phyloP scores from a whole-genome alignment of 2,329 filamentous ascomycete species.

The Madurella fahalii region DNA sequence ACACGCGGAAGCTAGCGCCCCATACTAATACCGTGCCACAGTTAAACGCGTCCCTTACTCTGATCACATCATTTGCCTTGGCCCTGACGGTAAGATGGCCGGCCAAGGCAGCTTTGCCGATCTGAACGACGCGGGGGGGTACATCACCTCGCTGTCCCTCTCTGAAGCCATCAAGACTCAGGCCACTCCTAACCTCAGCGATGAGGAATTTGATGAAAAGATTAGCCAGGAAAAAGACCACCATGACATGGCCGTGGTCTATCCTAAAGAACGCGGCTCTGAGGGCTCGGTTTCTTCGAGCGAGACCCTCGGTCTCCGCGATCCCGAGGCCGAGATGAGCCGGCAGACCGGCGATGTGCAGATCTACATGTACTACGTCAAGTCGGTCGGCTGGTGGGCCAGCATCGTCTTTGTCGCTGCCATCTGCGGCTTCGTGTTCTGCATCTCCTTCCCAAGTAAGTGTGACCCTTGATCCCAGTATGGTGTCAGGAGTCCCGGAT shows the following conservation, averaged over 20 bases:
- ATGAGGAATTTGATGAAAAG: slow-evolving; percentile 9
- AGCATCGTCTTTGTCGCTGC: slow-evolving; percentile 21
- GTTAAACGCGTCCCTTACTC: slow-evolving; percentile 34
- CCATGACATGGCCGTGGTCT: not conserved
- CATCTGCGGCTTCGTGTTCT: slow-evolving; percentile 25
- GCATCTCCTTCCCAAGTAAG: slow-evolving; percentile 26
- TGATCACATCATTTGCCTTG: slow-evolving; percentile 39
- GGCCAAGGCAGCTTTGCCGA: slow-evolving; percentile 34
- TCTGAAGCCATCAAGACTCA: slow-evolving; percentile 18
- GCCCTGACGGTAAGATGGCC: slow-evolving; percentile 26
- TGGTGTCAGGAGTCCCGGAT: not conserved
- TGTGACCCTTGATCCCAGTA: not conserved
- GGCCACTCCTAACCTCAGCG: not conserved
- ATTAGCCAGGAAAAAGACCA: slow-evolving; percentile 1
- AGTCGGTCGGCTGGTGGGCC: slow-evolving; percentile 23
- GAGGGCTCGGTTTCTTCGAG: slow-evolving; percentile 14
- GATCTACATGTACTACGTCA: slow-evolving; percentile 25
- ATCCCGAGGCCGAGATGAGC: slow-evolving; percentile 8
- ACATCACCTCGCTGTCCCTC: slow-evolving; percentile 22
- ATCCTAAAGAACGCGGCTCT: slow-evolving; percentile 10
- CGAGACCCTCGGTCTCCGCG: not conserved
- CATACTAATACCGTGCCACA: slow-evolving; percentile 16
- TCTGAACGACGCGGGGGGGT: slow-evolving; percentile 20
- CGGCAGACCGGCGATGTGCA: slow-evolving; percentile 24
- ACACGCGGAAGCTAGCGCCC: no score